These are phyloP conservation scores for Tricholoma sp. DNA, from an alignment of 768 basidiomycete genomes.

Conservation along the genomic window DNA sequence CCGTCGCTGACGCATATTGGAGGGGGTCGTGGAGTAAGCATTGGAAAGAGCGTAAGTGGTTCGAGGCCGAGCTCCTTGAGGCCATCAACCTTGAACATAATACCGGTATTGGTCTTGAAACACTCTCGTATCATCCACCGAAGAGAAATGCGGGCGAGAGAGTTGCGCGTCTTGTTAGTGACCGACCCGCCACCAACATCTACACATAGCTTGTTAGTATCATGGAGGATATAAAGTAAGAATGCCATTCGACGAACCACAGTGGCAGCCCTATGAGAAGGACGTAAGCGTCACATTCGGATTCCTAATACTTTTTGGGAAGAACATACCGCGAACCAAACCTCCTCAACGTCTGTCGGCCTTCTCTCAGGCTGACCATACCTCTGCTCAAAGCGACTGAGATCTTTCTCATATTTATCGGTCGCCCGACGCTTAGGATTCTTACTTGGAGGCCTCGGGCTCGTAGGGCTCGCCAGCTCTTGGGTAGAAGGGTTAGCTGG, in stretches of 20 bases:
- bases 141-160: conserved; percentile 48
- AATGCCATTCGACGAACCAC: conserved; percentile 23
- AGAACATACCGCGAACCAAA: conserved; percentile 55
- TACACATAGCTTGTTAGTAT: conserved; percentile 9
- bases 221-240: background rate
- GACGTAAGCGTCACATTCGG: background rate
- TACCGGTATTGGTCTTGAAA: conserved; percentile 51
- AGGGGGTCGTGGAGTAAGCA: conserved; percentile 27
- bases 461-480: background rate
- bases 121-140: conserved; percentile 71
- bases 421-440: background rate
- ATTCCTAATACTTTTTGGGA: no score
- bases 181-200: conserved; percentile 57
- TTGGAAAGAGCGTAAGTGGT: conserved; percentile 30
- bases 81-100: conserved; percentile 48
- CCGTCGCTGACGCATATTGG: no score
- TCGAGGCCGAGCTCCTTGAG: conserved; percentile 43
- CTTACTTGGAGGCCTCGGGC: background rate
- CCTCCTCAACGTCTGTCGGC: conserved; percentile 47
- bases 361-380: conserved; percentile 20
- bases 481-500: no score
- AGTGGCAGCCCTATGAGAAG: conserved; percentile 33
- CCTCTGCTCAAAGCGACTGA: conserved; percentile 26
- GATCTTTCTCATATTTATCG: conserved; percentile 16
- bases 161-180: conserved; percentile 33